Evolutionary conservation across 164 flowering plant species (phyloP).

Genomic region (Liquidambar formosana): DNA sequence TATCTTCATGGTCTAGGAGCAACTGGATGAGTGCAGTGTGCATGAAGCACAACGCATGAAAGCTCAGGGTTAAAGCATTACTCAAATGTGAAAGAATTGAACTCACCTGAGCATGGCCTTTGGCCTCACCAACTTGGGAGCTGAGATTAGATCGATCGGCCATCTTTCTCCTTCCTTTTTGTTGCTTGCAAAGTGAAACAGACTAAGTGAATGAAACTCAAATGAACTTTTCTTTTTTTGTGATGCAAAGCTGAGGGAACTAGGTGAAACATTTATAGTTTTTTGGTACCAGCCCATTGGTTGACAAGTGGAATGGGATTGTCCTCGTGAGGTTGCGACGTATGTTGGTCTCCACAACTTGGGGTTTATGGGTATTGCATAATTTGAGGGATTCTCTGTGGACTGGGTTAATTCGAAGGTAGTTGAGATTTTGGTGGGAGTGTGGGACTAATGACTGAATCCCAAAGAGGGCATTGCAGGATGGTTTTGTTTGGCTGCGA

Average conservation of each 20-base stretch:
- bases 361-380: background rate
- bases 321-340: background rate
- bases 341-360: background rate
- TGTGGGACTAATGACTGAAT: background rate
- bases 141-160: background rate
- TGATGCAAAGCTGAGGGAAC: background rate
- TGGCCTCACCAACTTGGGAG: slow-evolving; percentile 11
- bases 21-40: too few relatives aligned
- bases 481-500: background rate
- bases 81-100: background rate
- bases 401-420: slow-evolving; percentile 1
- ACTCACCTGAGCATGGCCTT: slow-evolving; percentile 7
- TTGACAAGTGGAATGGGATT: background rate
- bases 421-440: background rate
- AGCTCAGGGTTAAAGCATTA: background rate
- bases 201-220: too few relatives aligned
- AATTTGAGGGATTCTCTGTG: background rate
- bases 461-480: background rate
- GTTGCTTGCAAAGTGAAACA: background rate
- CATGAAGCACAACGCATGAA: background rate
- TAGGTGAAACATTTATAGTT: background rate
- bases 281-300: background rate
- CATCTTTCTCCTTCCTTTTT: background rate
- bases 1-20: too few relatives aligned
- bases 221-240: background rate